phyloP scores from a whole-genome alignment of 805 yeast species.

The Wickerhamiella musiphila region DNA sequence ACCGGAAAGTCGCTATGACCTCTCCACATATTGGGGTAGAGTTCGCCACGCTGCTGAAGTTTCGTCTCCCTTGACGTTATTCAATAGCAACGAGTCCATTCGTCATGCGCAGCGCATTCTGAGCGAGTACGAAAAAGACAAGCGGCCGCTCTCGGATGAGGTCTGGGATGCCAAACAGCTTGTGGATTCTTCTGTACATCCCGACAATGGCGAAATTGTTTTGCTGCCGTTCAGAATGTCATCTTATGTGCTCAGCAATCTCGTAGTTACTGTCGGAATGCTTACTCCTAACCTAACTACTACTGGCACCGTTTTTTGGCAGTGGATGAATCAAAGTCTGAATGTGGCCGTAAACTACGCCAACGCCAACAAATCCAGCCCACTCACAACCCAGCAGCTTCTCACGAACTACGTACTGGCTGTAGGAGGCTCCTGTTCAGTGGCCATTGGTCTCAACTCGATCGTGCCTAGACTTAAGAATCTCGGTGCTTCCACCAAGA shows the following conservation, averaged over 20 bases:
- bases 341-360: slow-evolving; percentile 96
- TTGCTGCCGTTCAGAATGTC: slow-evolving; percentile 94
- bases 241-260: slow-evolving; percentile 77
- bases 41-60: slow-evolving; percentile 88
- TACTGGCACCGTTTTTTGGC: slow-evolving; percentile 92
- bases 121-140: slow-evolving; percentile 59
- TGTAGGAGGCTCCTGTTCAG: slow-evolving; percentile 87
- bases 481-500: slow-evolving; percentile 49
- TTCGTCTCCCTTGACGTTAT: slow-evolving; percentile 75
- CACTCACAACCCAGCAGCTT: slow-evolving; percentile 62
- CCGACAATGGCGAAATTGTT: slow-evolving; percentile 91
- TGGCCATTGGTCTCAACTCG: slow-evolving; percentile 83
- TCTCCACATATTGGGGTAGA: slow-evolving; percentile 78
- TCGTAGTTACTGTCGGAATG: slow-evolving; percentile 96
- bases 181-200: slow-evolving; percentile 85
- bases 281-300: slow-evolving; percentile 84
- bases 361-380: slow-evolving; percentile 89
- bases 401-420: slow-evolving; percentile 70
- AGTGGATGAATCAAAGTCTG: slow-evolving; percentile 87
- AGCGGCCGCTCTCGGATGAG: slow-evolving; percentile 51
- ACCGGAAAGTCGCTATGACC: slow-evolving; percentile 37
- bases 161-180: slow-evolving; percentile 79
- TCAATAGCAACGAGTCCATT: slow-evolving; percentile 50
- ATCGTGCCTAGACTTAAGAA: slow-evolving; percentile 70
- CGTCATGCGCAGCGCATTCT: slow-evolving; percentile 45